A percentile compares a stretch with the other conserved stretches of the same genome.
Evolutionary conservation across 257 asterid genomes (phyloP).

Genomic region (Solanum tacnaense): DNA sequence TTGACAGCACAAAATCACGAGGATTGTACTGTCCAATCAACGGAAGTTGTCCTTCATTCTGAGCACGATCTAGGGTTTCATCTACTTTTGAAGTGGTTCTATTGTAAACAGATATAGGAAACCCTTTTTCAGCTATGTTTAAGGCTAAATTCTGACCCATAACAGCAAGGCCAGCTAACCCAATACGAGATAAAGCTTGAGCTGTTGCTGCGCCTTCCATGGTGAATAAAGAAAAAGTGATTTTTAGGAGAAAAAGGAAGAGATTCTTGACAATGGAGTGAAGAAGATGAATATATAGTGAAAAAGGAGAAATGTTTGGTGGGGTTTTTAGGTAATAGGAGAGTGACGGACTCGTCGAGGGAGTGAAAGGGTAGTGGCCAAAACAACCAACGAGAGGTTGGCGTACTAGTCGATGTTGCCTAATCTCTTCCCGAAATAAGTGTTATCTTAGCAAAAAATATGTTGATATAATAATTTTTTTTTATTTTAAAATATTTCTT

Average conservation of each 20-base stretch:
- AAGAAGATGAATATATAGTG: neutral
- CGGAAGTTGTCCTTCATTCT: conserved; percentile 61
- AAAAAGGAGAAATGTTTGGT: neutral
- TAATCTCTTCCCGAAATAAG: neutral
- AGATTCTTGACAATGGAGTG: neutral
- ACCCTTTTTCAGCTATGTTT: conserved; percentile 86
- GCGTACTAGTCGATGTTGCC: conserved; percentile 8
- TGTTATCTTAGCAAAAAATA: no score
- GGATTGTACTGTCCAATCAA: conserved; percentile 64
- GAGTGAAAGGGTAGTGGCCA: conserved; percentile 34
- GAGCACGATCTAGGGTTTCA: conserved; percentile 78
- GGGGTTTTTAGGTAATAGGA: neutral
- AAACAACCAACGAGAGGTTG: conserved; percentile 19
- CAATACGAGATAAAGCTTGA: conserved; percentile 49
- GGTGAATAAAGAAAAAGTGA: neutral
- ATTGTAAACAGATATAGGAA: conserved; percentile 77
- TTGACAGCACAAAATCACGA: conserved; percentile 58
- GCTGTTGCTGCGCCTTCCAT: conserved; percentile 32
- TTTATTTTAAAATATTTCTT: no score
- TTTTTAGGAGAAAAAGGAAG: neutral
- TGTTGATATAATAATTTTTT: no score
- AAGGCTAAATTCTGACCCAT: conserved; percentile 91
- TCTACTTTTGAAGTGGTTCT: conserved; percentile 71
- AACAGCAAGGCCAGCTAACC: conserved; percentile 72
- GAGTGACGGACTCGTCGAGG: conserved; percentile 68